Evolutionary conservation across 1,284 basidiomycete genomes (phyloP).

Genomic region (Peniophora sp.): DNA sequence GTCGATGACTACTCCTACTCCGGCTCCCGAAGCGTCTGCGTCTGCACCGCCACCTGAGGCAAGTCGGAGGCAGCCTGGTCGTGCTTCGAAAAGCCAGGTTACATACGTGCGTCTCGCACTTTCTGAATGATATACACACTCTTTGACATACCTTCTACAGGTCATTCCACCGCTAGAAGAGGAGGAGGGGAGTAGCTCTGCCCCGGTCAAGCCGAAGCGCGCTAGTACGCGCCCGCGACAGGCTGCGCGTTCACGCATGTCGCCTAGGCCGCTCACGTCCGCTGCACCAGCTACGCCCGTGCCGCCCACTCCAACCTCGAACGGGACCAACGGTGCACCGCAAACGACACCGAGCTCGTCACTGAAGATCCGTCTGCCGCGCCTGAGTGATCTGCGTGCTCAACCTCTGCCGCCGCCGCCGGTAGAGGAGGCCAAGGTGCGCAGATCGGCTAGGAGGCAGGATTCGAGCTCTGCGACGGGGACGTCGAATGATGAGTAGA

Average conservation of each 20-base stretch:
- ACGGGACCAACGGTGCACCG: background rate
- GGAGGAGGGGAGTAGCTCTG: background rate
- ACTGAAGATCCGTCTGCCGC: conserved; percentile 50
- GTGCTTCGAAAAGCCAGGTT: conserved; percentile 13
- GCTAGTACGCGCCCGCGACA: background rate
- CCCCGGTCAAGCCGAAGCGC: background rate
- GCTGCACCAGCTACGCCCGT: background rate
- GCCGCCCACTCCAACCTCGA: background rate
- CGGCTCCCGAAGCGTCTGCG: background rate
- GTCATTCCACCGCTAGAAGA: background rate
- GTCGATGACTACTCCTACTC: background rate
- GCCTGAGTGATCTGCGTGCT: conserved; percentile 24
- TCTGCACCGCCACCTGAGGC: background rate
- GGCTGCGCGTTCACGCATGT: background rate
- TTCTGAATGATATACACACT: background rate
- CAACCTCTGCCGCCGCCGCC: conserved; percentile 11
- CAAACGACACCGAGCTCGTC: conserved; percentile 28
- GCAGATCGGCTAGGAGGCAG: background rate
- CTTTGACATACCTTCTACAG: background rate
- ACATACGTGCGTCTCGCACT: conserved; percentile 9
- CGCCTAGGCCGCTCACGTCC: background rate
- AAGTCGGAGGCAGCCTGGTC: conserved; percentile 11
- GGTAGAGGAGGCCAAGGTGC: conserved; percentile 4
- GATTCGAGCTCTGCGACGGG: too few species aligned
- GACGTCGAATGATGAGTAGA: too few species aligned